A percentile compares a stretch with the other conserved stretches of the same genome.
These are phyloP conservation scores for Somion occarium DNA, from an alignment of 1,284 basidiomycete species.

Conservation along the genomic window DNA sequence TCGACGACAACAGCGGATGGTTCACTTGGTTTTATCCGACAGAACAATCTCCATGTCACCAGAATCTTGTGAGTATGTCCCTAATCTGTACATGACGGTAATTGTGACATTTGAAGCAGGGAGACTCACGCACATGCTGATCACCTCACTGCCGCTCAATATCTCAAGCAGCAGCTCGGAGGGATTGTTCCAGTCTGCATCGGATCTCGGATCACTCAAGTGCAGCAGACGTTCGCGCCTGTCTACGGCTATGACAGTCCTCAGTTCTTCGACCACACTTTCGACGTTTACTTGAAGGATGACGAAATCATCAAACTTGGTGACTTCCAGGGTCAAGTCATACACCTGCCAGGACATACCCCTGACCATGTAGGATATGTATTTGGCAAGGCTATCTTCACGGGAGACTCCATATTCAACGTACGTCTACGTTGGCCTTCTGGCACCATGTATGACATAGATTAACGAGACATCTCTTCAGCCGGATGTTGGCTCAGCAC, in stretches of 20 bases:
- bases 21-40: slow-evolving; percentile 29
- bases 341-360: slow-evolving; percentile 35
- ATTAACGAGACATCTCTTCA: no score
- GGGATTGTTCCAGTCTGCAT: slow-evolving; percentile 32
- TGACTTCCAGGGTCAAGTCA: slow-evolving; percentile 26
- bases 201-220: slow-evolving; percentile 32
- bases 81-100: neutral
- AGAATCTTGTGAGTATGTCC: slow-evolving; percentile 29
- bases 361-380: slow-evolving; percentile 36
- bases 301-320: slow-evolving; percentile 33
- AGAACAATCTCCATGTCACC: slow-evolving; percentile 28
- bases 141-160: slow-evolving; percentile 36
- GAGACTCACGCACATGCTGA: slow-evolving; percentile 41
- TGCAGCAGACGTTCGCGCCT: slow-evolving; percentile 34
- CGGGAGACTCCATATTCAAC: slow-evolving; percentile 39
- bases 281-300: slow-evolving; percentile 34
- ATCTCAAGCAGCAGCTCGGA: slow-evolving; percentile 29
- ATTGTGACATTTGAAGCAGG: slow-evolving; percentile 14
- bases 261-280: slow-evolving; percentile 23
- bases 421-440: slow-evolving; percentile 18
- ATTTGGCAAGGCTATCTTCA: slow-evolving; percentile 35
- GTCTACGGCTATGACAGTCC: slow-evolving; percentile 29
- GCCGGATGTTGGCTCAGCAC: slow-evolving; percentile 38
- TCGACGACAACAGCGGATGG: slow-evolving; percentile 32
- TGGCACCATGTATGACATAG: neutral